Evolutionary conservation across 176 grass and related monocot genomes (phyloP), one percentile per base, ranked within the genome.

Genomic region (Cenchrus americanus): DNA sequence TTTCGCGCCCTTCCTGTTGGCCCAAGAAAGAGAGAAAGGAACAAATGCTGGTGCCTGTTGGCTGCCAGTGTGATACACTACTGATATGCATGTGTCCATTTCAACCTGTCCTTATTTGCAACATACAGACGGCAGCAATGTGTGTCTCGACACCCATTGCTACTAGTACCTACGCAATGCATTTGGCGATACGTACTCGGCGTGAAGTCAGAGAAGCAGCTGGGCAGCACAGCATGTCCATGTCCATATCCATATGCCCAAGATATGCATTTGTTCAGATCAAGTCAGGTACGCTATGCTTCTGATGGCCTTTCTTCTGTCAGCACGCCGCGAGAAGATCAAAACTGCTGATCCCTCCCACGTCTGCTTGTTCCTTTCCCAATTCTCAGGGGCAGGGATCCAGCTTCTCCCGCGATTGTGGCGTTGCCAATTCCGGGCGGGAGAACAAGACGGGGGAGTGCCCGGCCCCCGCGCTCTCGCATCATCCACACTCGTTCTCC

Each of bases 201-300:
- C 27, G 3, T n/a, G 60, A 12, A 57, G 69, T 81, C 69, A 86
- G 57, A 48, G 69, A 81, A 73, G 69, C 60, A 21, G 78, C 22
- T 75, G 77, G 42, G 42, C 42, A 44, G 42, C 7, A 30, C 27
- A 30, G 14, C 84, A 18, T 18, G 61, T 32, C 1, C 40, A 18
- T 18, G 61, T 32, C 1, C 40, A 18, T 37, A 40, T 19, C 57
- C 76, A 37, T 37, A 37, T 37, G 4, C 34, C 34, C 34, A 4
- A 37, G 34, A 37, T 37, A 3, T 37, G 34, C 34, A 37, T 37
- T 37, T 37, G 34, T 37, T 37, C 34, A 37, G 34, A 37, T 37
- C 3, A 37, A 37, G 34, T 37, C 34, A 37, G 34, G 34, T 37
- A 37, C 34, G 34, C 34, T 37, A 37, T 37, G 34, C 34, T 37